Base-by-base conservation (phyloP, 2,329 filamentous ascomycete species). In the Clonostachys byssicola region DNA sequence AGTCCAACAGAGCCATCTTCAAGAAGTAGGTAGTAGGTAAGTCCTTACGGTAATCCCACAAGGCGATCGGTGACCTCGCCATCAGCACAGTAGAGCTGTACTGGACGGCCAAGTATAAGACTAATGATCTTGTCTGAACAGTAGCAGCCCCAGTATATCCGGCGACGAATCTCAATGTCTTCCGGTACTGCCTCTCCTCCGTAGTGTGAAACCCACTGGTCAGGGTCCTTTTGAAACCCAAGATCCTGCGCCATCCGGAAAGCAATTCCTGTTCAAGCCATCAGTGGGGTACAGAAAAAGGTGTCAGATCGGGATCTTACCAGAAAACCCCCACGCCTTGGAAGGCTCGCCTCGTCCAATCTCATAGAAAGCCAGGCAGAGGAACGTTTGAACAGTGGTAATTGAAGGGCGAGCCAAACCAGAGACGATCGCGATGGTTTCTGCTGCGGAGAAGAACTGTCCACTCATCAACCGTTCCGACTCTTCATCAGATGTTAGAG, bases 91-190 rank as follows among this genome's bases (percentile, higher is more conserved):
- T 43, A 47, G 5, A 55, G 46, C 17, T 56, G 50, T 3, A 55
- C 49, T 1, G 53, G 49, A 12, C 49, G 50, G 1, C 52, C 55
- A 4, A 57, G 44, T 2, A 54, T 48, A 9, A 52, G 45, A 23
- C 52, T 57, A 12, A 57, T 55, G 14, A 57, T 34, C 40, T 61
- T 61, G 38, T 62, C 59, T 1, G 58, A 60, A 13, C 53, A 51
- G 43, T 61, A 61, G 30, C 57, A 61, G 14, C 59, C 58, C 60
- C 60, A 61, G 42, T 59, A 60, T 13, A 62, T 62, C 2, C 59
- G 55, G 5, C 58, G 43, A 2, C 59, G 52, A 5, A 62, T 54
- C 20, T 59, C 60, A 10, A 58, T 23, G 17, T 61, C 56, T 34
- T 59, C 56, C 1, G 45, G 39, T 0, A 56, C 53, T 4, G 46